Evolutionary conservation across 2,329 filamentous ascomycete genomes (phyloP), one percentile per base, ranked within the genome.

Genomic region (Boeremia exigua): DNA sequence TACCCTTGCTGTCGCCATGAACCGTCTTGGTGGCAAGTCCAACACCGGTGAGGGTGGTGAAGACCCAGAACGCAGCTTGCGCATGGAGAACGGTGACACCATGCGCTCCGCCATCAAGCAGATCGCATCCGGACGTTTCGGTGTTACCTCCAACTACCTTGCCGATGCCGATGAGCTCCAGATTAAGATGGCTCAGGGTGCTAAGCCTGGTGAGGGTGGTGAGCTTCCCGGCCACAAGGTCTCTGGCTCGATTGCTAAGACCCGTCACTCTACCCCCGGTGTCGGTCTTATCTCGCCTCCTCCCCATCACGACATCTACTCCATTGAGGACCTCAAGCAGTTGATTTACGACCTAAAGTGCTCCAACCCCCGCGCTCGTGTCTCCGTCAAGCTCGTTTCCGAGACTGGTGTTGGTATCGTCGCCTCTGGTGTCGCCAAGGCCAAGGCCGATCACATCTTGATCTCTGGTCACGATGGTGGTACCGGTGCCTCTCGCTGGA

Each of bases 161-260:
- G 92, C 93, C 45, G 94, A 98, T 76, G 91, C 94, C 15, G 94
- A 98, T 71, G 93, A 98, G 79, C 82, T 98, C 40, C 94, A 98
- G 78, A 98, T 98, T 80, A 98, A 98, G 86, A 98, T 98, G 94
- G 94, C 94, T 9, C 94, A 98, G 79, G 94, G 94, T 75, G 94
- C 94, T 60, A 98, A 98, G 85, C 94, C 94, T 53, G 94, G 94
- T 78, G 94, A 98, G 78, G 94, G 94, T 81, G 94, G 94, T 84
- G 94, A 98, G 78, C 86, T 98, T 72, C 94, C 94, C 45, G 94
- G 94, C 36, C 92, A 97, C 83, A 98, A 98, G 81, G 94, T 98
- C 27, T 95, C 93, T 58, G 91, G 91, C 71, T 91, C 92, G 6
- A 98, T 98, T 77, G 94, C 92, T 54, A 90, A 91, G 68, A 98